phyloP scores from a whole-genome alignment of 768 basidiomycete genomes.

The Lanmaoa pseudosensibilis region DNA sequence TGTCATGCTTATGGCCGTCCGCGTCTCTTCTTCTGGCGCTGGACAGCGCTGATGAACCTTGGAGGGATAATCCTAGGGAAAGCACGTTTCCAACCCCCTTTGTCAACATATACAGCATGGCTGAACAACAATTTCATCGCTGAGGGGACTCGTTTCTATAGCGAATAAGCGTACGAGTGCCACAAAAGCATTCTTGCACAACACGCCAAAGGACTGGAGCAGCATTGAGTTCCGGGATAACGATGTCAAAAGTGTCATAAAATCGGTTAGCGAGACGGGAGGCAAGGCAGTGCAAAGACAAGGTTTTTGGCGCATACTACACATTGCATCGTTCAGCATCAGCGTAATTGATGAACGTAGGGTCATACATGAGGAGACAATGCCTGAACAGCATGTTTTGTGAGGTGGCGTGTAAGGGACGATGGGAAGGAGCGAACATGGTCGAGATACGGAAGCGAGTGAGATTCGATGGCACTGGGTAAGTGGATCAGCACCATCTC shows the following conservation, averaged over 20 bases:
- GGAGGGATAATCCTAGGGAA: conserved; percentile 60
- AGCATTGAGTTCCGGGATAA: conserved; percentile 72
- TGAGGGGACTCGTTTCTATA: neutral
- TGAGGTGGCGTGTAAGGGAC: conserved; percentile 66
- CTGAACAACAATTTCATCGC: conserved; percentile 28
- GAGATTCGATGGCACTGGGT: conserved; percentile 67
- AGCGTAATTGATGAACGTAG: neutral
- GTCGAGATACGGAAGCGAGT: conserved; percentile 81
- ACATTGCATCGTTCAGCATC: conserved; percentile 14
- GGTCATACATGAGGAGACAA: conserved; percentile 64
- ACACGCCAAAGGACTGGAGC: conserved; percentile 79
- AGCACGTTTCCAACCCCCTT: conserved; percentile 59
- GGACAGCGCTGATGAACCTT: conserved; percentile 48
- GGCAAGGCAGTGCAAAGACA: conserved; percentile 56
- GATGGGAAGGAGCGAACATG: conserved; percentile 59
- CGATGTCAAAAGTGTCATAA: conserved; percentile 52
- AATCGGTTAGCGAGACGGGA: conserved; percentile 63
- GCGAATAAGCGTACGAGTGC: conserved; percentile 61
- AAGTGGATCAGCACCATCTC: conserved; percentile 8
- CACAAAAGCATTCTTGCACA: conserved; percentile 57
- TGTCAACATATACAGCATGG: conserved; percentile 61
- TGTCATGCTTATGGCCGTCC: conserved; percentile 56
- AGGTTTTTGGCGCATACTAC: conserved; percentile 65
- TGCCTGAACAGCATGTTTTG: conserved; percentile 63
- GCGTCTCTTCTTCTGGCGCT: conserved; percentile 40